A percentile compares a stretch with the other conserved stretches of the same genome.
These are phyloP conservation scores for Lasiodiplodia theobromae DNA, from an alignment of 2,329 filamentous ascomycete genomes.

Conservation along the genomic window DNA sequence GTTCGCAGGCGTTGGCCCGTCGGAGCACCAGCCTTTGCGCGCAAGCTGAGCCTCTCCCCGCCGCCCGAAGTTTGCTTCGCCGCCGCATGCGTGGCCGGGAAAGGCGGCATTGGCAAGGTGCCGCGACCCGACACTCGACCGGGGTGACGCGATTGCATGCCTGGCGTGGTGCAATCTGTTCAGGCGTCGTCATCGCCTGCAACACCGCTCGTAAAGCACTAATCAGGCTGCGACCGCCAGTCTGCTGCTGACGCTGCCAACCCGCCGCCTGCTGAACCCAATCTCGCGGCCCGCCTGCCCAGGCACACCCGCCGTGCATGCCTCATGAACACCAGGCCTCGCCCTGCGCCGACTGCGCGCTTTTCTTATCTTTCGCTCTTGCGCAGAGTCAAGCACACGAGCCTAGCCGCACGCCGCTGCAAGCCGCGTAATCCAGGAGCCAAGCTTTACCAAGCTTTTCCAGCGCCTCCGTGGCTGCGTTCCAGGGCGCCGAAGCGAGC, in stretches of 20 bases:
- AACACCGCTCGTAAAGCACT: conserved; percentile 9
- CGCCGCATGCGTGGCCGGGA: conserved; percentile 58
- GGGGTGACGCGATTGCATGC: conserved; percentile 23
- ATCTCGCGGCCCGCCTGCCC: neutral
- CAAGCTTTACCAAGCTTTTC: conserved; percentile 31
- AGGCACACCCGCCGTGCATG: neutral
- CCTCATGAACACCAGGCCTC: neutral
- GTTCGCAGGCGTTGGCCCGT: neutral
- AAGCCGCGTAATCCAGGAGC: conserved; percentile 14
- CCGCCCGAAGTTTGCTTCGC: neutral
- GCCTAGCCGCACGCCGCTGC: neutral
- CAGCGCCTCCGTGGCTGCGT: conserved; percentile 11
- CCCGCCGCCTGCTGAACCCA: neutral
- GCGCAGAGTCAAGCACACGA: neutral
- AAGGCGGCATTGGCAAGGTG: conserved; percentile 46
- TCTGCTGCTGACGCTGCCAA: neutral
- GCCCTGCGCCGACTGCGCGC: neutral
- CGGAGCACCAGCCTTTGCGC: neutral
- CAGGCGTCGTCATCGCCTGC: conserved; percentile 21
- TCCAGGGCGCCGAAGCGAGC: neutral
- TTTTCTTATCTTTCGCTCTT: neutral
- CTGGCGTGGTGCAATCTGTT: conserved; percentile 25
- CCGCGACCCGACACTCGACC: neutral
- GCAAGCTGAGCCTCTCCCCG: neutral
- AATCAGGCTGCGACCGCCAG: conserved; percentile 13